Percentiles rank a stretch among this genome's conserved stretches.
phyloP scores from a whole-genome alignment of 305 asterid species.

The Fraxinus nigra region DNA sequence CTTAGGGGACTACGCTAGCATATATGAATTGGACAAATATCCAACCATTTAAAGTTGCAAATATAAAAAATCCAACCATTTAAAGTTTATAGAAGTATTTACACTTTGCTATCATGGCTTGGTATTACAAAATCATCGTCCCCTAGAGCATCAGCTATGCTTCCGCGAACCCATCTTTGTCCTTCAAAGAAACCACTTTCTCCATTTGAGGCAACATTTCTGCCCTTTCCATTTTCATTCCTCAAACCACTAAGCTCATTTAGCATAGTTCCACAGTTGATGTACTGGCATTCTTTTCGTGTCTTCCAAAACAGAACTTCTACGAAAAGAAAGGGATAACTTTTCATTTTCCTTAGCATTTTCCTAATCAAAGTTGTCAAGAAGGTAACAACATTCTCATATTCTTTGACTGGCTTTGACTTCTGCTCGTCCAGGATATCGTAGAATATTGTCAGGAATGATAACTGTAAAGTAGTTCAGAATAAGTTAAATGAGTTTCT shows the following conservation, averaged over 20 bases:
- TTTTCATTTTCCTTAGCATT: constrained; percentile 91
- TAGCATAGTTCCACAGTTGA: constrained; percentile 76
- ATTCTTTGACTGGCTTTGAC: constrained; percentile 66
- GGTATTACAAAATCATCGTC: constrained; percentile 67
- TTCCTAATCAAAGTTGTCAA: constrained; percentile 72
- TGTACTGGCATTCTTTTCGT: constrained; percentile 74
- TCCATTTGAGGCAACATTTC: constrained; percentile 36
- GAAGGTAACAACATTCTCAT: constrained; percentile 73
- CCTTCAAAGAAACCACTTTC: constrained; percentile 49
- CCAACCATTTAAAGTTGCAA: background rate
- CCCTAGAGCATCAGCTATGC: constrained; percentile 93
- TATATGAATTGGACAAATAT: constrained; percentile 5
- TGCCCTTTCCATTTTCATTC: constrained; percentile 37
- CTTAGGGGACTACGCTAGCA: constrained; percentile 12
- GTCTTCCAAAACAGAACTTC: constrained; percentile 84
- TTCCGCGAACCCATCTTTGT: constrained; percentile 61
- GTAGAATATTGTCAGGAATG: constrained; percentile 70
- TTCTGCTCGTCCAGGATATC: constrained; percentile 94
- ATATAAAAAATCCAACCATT: constrained; percentile 6
- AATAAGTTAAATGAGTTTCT: constrained; percentile 19
- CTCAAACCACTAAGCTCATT: constrained; percentile 58
- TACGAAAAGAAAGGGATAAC: constrained; percentile 74
- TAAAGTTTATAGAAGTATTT: constrained; percentile 24
- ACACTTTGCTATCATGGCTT: constrained; percentile 42
- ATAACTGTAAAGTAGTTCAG: constrained; percentile 55